These are phyloP conservation scores for Claviceps purpurea DNA, from an alignment of 2,329 filamentous ascomycete genomes.

Conservation along the genomic window DNA sequence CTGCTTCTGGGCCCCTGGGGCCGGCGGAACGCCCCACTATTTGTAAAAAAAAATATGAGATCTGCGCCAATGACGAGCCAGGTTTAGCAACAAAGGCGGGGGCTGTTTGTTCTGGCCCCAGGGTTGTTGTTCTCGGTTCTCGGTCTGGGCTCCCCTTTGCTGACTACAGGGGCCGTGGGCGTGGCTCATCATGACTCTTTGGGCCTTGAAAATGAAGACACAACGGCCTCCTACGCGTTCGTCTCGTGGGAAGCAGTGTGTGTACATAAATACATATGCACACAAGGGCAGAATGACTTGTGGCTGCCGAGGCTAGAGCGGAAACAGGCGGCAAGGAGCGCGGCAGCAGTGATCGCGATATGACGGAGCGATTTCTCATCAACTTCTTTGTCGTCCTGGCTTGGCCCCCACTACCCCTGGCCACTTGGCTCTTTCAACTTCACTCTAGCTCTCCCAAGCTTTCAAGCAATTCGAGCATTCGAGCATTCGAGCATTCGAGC, in stretches of 20 bases:
- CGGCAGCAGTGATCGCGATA: neutral
- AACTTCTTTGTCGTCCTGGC: neutral
- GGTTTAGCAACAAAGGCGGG: neutral
- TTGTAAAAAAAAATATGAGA: no score
- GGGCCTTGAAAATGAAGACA: neutral
- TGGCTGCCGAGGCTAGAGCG: neutral
- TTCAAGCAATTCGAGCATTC: neutral
- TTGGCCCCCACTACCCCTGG: slow-evolving; percentile 5
- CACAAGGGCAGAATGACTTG: no score
- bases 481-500: neutral
- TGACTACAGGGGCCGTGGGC: no score
- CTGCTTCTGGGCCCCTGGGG: no score
- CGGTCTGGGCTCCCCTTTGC: no score
- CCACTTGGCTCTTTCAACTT: neutral
- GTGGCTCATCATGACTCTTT: neutral
- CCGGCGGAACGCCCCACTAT: no score
- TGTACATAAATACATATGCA: no score
- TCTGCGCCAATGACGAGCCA: neutral
- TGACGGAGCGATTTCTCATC: slow-evolving; percentile 4
- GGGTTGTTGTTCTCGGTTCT: neutral
- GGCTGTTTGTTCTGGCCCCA: neutral
- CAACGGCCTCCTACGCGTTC: neutral
- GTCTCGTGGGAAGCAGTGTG: neutral
- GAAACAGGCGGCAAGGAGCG: neutral
- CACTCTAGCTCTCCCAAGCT: neutral